A percentile compares a stretch with the other conserved stretches of the same genome.
phyloP scores from a whole-genome alignment of 2,329 filamentous ascomycete species.

The Colletotrichum shisoi region DNA sequence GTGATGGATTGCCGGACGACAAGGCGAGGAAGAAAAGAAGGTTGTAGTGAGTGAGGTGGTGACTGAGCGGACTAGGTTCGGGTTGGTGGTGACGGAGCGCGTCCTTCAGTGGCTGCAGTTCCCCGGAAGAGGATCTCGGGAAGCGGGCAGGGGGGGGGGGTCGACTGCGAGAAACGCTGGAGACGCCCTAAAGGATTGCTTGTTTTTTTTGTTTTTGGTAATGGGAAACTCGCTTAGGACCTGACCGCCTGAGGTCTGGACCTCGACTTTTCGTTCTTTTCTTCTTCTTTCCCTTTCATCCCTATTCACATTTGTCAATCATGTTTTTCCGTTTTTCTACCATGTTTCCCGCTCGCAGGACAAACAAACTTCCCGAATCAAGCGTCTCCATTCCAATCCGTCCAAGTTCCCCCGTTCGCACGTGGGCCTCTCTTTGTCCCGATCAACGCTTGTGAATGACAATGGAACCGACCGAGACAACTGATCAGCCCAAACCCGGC shows the following conservation, averaged over 20 bases:
- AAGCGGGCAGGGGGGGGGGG: slow-evolving; percentile 10
- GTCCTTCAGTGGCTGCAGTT: slow-evolving; percentile 23
- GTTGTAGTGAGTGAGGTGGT: not conserved
- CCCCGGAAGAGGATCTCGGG: slow-evolving; percentile 25
- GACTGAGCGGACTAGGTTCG: slow-evolving; percentile 1
- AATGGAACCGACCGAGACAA: slow-evolving; percentile 21
- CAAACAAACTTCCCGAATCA: not conserved
- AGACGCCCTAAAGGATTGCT: slow-evolving; percentile 22
- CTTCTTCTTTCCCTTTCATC: no score
- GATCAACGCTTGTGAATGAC: slow-evolving; percentile 4
- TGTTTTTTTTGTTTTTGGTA: slow-evolving; percentile 20
- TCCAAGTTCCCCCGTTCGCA: slow-evolving; percentile 12
- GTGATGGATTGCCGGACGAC: slow-evolving; percentile 27
- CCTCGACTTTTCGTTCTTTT: slow-evolving; percentile 9
- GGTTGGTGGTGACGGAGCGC: not conserved
- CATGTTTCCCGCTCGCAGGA: not conserved
- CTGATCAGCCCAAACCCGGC: slow-evolving; percentile 8
- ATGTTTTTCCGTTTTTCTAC: no score
- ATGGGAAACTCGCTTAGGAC: not conserved
- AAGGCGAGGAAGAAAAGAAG: slow-evolving; percentile 2
- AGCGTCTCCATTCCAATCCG: not conserved
- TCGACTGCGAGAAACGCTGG: not conserved
- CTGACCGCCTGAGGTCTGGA: not conserved
- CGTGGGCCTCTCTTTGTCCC: slow-evolving; percentile 10
- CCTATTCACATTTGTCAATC: not conserved